These are phyloP conservation scores for Volvox reticuliferus DNA, from an alignment of 139 green algal species.

Conservation along the genomic window DNA sequence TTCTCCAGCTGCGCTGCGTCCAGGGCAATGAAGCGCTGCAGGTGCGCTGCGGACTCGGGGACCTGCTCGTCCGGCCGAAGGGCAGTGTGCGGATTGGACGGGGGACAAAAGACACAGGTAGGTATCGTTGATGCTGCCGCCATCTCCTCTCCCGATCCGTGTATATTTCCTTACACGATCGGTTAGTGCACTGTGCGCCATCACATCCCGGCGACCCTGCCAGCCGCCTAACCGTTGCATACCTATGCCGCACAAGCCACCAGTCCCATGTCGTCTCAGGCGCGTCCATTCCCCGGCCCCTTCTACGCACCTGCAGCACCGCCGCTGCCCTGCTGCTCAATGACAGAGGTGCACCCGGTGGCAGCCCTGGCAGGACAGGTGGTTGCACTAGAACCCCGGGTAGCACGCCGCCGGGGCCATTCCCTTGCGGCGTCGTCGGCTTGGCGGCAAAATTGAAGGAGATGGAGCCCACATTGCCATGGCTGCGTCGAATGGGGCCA, in stretches of 20 bases:
- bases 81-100: background rate
- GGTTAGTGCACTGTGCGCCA: background rate
- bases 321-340: conserved; percentile 18
- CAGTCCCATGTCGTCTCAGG: no score
- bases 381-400: background rate
- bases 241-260: no score
- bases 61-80: background rate
- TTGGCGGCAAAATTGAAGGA: background rate
- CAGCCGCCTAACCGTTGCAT: background rate
- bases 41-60: conserved; percentile 19
- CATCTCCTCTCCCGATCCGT: background rate
- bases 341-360: background rate
- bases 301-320: background rate
- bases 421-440: background rate
- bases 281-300: no score
- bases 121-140: background rate
- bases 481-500: background rate
- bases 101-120: background rate
- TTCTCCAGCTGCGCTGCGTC: conserved; percentile 12
- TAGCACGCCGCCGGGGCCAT: background rate
- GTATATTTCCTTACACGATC: background rate
- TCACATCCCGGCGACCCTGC: background rate
- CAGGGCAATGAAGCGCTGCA: conserved; percentile 37
- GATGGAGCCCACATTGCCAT: background rate
- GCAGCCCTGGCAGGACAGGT: conserved; percentile 2